phyloP scores from a whole-genome alignment of 495 filamentous ascomycete species.

The Aspergillus biplanus region DNA sequence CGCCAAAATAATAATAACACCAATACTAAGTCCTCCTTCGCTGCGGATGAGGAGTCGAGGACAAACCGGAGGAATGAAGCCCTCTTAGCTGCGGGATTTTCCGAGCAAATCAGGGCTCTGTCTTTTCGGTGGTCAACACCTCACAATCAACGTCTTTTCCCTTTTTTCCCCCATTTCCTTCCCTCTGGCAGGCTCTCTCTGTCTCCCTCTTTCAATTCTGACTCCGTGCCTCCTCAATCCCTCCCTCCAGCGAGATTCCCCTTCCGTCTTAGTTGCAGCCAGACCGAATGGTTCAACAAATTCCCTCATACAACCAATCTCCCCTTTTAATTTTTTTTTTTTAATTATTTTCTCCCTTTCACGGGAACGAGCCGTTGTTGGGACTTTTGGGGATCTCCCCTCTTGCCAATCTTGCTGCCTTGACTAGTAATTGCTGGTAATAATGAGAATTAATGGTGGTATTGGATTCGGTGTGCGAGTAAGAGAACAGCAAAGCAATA shows the following conservation, averaged over 20 bases:
- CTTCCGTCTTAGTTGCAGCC: slow-evolving; percentile 25
- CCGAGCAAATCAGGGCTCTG: slow-evolving; percentile 3
- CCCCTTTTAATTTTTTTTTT: slow-evolving; percentile 1
- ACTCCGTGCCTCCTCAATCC: background rate
- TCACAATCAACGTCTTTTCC: background rate
- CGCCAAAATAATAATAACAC: background rate
- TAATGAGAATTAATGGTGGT: no score
- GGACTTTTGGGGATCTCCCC: slow-evolving; percentile 9
- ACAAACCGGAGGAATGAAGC: background rate
- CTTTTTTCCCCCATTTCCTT: background rate
- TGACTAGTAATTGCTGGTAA: background rate
- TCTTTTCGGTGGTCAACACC: background rate
- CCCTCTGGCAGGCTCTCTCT: background rate
- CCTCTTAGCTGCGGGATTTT: slow-evolving; percentile 15
- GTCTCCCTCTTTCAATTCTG: background rate
- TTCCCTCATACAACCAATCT: slow-evolving; percentile 26
- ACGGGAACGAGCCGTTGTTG: slow-evolving; percentile 2
- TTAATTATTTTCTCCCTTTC: background rate
- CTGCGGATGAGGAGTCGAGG: background rate
- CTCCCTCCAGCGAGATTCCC: slow-evolving; percentile 18
- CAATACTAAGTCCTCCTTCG: background rate
- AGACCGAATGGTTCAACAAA: slow-evolving; percentile 24
- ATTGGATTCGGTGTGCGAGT: no score
- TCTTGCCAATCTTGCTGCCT: slow-evolving; percentile 1
- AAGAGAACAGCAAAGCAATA: no score